phyloP scores from a whole-genome alignment of 345 rosid species.

The Ceriops decandra region DNA sequence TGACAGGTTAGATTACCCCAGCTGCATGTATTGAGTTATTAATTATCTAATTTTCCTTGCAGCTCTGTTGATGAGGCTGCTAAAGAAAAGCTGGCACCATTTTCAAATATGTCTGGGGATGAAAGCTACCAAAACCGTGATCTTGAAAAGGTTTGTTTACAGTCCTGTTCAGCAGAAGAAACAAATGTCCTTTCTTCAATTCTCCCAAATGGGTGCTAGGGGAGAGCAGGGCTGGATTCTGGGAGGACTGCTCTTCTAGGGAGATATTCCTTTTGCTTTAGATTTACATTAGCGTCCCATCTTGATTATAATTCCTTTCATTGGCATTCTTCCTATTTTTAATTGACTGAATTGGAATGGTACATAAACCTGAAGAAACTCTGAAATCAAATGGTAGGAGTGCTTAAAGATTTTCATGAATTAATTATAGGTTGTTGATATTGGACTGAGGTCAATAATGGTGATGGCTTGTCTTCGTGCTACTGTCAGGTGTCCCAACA shows the following conservation, averaged over 20 bases:
- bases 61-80: conserved; percentile 76
- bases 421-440: too few relatives aligned
- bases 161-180: not conserved
- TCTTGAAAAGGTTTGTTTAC: conserved; percentile 79
- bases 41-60: conserved; percentile 10
- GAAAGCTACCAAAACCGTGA: conserved; percentile 97
- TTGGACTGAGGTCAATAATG: not conserved
- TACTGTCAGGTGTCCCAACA: conserved; percentile 74
- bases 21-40: conserved; percentile 5
- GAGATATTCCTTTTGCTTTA: not conserved
- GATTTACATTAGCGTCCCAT: too few relatives aligned
- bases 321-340: not conserved
- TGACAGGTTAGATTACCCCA: not conserved
- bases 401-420: too few relatives aligned
- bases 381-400: not conserved
- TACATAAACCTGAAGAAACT: not conserved
- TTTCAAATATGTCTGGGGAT: conserved; percentile 61
- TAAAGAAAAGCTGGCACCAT: conserved; percentile 82
- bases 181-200: not conserved
- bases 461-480: conserved; percentile 12
- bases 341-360: not conserved
- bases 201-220: not conserved
- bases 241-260: not conserved
- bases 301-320: not conserved
- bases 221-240: not conserved